Conservation (phyloP, 495 filamentous ascomycete genomes). For the Ascobolus immersus region DNA sequence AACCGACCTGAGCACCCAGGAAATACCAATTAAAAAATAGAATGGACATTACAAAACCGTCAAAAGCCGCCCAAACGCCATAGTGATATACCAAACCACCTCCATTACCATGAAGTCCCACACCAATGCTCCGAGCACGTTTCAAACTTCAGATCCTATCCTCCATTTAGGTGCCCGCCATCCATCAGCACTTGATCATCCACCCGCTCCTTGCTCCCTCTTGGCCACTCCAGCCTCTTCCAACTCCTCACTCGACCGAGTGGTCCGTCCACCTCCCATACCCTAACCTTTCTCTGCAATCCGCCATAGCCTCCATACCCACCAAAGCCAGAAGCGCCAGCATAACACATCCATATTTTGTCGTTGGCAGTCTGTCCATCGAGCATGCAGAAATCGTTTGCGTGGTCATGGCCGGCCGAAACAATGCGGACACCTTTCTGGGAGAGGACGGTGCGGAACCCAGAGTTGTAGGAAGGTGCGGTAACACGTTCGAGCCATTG, state of each 20-base stretch:
- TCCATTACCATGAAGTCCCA: too few relatives aligned
- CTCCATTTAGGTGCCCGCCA: too few relatives aligned
- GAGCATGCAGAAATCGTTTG: slow-evolving; percentile 82
- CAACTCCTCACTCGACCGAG: slow-evolving; percentile 67
- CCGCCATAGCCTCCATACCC: slow-evolving; percentile 79
- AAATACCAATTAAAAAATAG: too few relatives aligned
- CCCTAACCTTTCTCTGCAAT: slow-evolving; percentile 56
- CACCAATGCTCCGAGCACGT: too few relatives aligned
- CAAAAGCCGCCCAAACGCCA: too few relatives aligned
- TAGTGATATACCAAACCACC: too few relatives aligned
- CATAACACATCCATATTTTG: slow-evolving; percentile 97
- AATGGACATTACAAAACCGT: too few relatives aligned
- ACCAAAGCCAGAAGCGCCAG: slow-evolving; percentile 65
- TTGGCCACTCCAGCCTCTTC: slow-evolving; percentile 59
- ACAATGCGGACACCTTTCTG: slow-evolving; percentile 66
- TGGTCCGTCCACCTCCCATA: slow-evolving; percentile 85
- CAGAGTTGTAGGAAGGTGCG: slow-evolving; percentile 65
- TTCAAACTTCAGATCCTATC: too few relatives aligned
- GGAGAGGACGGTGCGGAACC: slow-evolving; percentile 64
- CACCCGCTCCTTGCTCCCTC: slow-evolving; percentile 35
- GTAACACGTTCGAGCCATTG: slow-evolving; percentile 51
- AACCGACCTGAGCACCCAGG: too few relatives aligned
- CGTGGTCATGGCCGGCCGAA: slow-evolving; percentile 85
- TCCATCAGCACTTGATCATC: slow-evolving; percentile 81
- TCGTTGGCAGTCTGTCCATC: slow-evolving; percentile 27